Percentiles rank a stretch among this genome's conserved stretches.
phyloP scores from a whole-genome alignment of 148 eudicot genomes.

The Rhododendron mucronatum region DNA sequence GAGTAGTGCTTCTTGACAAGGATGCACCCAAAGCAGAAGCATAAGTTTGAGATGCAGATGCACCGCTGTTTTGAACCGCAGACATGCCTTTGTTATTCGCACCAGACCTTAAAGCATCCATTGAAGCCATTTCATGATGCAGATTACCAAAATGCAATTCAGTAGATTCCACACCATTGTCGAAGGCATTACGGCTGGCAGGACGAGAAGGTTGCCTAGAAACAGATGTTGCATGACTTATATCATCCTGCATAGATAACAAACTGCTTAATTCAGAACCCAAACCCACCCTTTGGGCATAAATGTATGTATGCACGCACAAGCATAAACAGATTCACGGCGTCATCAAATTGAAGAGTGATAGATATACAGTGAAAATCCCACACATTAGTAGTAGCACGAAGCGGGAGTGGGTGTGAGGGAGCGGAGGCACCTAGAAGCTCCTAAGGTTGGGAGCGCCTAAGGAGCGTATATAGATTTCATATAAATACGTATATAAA shows the following conservation, averaged over 20 bases:
- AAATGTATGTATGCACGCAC: not conserved
- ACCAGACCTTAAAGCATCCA: conserved; percentile 36
- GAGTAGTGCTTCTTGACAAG: conserved; percentile 67
- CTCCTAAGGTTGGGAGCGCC: too few relatives aligned
- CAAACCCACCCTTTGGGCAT: not conserved
- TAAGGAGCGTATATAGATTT: too few relatives aligned
- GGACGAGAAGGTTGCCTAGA: conserved; percentile 63
- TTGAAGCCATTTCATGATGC: conserved; percentile 40
- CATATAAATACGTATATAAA: too few relatives aligned
- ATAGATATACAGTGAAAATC: not conserved
- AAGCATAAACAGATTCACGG: not conserved
- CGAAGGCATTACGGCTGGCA: conserved; percentile 54
- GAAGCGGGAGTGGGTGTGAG: too few relatives aligned
- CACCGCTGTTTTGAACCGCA: conserved; percentile 23
- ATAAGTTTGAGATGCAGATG: conserved; percentile 56
- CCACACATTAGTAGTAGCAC: not conserved
- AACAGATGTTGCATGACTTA: conserved; percentile 39
- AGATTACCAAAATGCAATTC: conserved; percentile 50
- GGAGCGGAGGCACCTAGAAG: too few relatives aligned
- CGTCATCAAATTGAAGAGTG: not conserved
- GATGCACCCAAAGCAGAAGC: conserved; percentile 75
- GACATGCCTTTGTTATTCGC: conserved; percentile 33
- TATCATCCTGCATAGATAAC: conserved; percentile 49
- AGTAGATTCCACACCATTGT: conserved; percentile 34
- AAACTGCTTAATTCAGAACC: not conserved